phyloP scores from a whole-genome alignment of 192 early-diverging fungal species.

The Diversispora epigaea region DNA sequence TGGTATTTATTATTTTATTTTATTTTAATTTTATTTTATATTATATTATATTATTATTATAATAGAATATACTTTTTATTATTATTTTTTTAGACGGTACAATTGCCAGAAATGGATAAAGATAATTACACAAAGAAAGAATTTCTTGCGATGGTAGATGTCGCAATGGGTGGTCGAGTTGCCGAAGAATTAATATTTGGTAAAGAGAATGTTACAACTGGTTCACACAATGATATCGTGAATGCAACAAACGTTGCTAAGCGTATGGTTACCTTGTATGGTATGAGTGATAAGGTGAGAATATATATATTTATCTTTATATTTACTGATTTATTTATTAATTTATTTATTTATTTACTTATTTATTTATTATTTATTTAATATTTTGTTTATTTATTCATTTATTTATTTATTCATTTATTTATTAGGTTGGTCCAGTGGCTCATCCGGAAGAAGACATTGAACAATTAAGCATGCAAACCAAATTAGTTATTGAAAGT shows the following conservation, averaged over 20 bases:
- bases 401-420: background rate
- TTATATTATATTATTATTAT: background rate
- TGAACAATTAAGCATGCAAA: slow-evolving; percentile 65
- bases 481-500: slow-evolving; percentile 79
- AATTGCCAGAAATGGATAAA: slow-evolving; percentile 91
- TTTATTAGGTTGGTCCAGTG: slow-evolving; percentile 69
- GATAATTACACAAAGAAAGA: slow-evolving; percentile 77
- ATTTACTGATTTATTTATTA: too few relatives aligned
- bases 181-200: slow-evolving; percentile 99
- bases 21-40: background rate
- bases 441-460: slow-evolving; percentile 76
- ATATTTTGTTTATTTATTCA: too few relatives aligned
- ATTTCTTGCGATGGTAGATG: slow-evolving; percentile 86
- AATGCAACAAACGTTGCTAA: slow-evolving; percentile 87
- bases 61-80: slow-evolving; percentile 6
- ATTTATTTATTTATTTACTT: background rate
- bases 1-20: slow-evolving; percentile 32
- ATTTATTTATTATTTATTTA: background rate
- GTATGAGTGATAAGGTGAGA: slow-evolving; percentile 84
- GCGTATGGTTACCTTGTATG: slow-evolving; percentile 87
- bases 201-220: slow-evolving; percentile 88
- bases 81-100: slow-evolving; percentile 66
- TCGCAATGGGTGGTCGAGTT: slow-evolving; percentile 97
- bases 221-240: slow-evolving; percentile 87
- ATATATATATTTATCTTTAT: too few relatives aligned